Evolutionary conservation across 2,329 filamentous ascomycete genomes (phyloP), one percentile per base, ranked within the genome.

Genomic region (Fusarium verticillioides): DNA sequence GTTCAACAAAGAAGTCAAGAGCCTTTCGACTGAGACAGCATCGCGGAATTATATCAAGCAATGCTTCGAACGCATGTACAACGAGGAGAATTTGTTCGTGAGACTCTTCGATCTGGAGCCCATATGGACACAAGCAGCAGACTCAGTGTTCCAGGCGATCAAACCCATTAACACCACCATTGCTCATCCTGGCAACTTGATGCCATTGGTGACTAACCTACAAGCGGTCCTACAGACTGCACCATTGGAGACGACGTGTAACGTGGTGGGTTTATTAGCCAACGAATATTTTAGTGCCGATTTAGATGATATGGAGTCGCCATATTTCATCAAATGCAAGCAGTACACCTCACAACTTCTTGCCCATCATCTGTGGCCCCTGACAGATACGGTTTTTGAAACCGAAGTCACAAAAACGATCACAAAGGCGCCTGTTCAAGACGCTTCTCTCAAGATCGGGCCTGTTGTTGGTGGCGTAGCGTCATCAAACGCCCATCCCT

Each of bases 41-140:
- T 85, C 85, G 19, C 84, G 89, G 34, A 90, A 88, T 72, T 88
- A 86, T 61, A 84, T 90, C 70, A 90, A 90, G 77, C 88, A 90
- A 77, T 86, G 84, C 60, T 90, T 90, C 62, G 89, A 91, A 75
- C 85, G 87, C 32, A 85, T 88, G 5, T 88, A 86, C 73, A 86
- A 87, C 64, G 89, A 91, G 75, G 84, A 86, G 32, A 83, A 80
- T 26, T 78, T 91, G 6, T 89, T 91, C 66, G 77, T 82, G 37
- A 87, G 85, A 67, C 82, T 90, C n/a, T 90, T 91, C 69, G 83
- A 84, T 30, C 81, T 90, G 43, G 87, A 90, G 50, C 85, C 87
- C 2, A 83, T 85, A 28, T 89, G 88, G 81, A 88, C 83, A 70
- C 82, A 82, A 1, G 82, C 87, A 28, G 70, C 80, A 1, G 84